Percentiles rank a stretch among this genome's conserved stretches.
phyloP scores from a whole-genome alignment of 169 alveolate species.

The Plasmodium cynomolgi region DNA sequence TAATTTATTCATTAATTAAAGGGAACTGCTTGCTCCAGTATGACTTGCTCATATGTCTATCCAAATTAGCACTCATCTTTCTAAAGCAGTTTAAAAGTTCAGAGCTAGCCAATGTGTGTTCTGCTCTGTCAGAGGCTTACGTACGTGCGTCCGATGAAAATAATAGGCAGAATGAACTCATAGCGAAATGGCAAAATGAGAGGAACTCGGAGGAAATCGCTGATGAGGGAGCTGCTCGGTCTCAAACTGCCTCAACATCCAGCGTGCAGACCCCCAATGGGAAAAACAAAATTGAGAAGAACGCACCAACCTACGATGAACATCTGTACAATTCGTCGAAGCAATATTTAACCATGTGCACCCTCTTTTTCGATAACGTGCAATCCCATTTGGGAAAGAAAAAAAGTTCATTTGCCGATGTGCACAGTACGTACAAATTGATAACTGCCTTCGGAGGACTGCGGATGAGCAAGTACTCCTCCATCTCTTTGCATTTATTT shows the following conservation, averaged over 20 bases:
- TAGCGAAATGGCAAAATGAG: constrained; percentile 1
- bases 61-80: constrained; percentile 58
- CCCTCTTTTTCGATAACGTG: constrained; percentile 34
- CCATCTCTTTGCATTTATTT: constrained; percentile 50
- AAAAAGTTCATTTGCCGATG: constrained; percentile 38
- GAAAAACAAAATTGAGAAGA: not conserved
- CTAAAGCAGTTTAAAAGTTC: constrained; percentile 35
- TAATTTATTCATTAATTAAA: constrained; percentile 67
- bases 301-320: constrained; percentile 12
- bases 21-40: constrained; percentile 61
- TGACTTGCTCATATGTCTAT: constrained; percentile 43
- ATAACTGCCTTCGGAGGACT: constrained; percentile 47
- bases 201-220: not conserved
- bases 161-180: constrained; percentile 33
- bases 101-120: constrained; percentile 53
- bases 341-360: constrained; percentile 18
- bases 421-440: constrained; percentile 51
- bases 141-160: constrained; percentile 65
- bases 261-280: not conserved
- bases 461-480: constrained; percentile 39
- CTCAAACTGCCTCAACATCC: not conserved
- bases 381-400: constrained; percentile 32
- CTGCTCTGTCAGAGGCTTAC: constrained; percentile 60
- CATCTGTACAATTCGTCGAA: constrained; percentile 30
- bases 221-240: not conserved